phyloP scores from a whole-genome alignment of 306 rosid species.

The Castanea mollissima region DNA sequence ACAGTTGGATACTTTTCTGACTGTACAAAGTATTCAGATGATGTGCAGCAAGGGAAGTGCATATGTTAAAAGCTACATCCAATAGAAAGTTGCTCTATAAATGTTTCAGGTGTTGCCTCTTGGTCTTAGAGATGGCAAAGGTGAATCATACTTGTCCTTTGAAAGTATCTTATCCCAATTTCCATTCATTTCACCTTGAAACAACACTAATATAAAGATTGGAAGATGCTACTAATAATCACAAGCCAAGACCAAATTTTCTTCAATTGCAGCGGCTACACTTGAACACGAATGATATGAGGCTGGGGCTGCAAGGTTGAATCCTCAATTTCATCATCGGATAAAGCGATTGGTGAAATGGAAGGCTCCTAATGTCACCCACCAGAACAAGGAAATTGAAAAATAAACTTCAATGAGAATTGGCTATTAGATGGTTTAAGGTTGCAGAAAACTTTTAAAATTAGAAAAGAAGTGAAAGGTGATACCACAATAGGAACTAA shows the following conservation, averaged over 20 bases:
- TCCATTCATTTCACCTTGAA: slow-evolving; percentile 15
- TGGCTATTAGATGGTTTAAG: neutral
- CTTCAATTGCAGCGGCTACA: slow-evolving; percentile 12
- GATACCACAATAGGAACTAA: slow-evolving; percentile 18
- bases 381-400: neutral
- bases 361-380: slow-evolving; percentile 48
- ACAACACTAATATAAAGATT: slow-evolving; percentile 18
- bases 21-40: slow-evolving; percentile 14
- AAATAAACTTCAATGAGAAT: neutral
- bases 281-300: slow-evolving; percentile 44
- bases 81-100: neutral
- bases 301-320: slow-evolving; percentile 43
- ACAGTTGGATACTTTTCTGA: slow-evolving; percentile 17
- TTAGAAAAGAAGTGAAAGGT: slow-evolving; percentile 1
- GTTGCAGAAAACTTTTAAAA: neutral
- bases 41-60: neutral
- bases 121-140: neutral
- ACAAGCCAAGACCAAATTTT: neutral
- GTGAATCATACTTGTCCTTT: neutral
- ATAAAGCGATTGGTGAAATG: slow-evolving; percentile 36
- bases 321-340: slow-evolving; percentile 49
- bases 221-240: slow-evolving; percentile 17
- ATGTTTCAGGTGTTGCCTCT: slow-evolving; percentile 1
- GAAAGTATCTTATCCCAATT: neutral
- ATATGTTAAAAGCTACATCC: neutral